These are phyloP conservation scores for Fusarium napiforme DNA, from an alignment of 2,329 filamentous ascomycete genomes.

Conservation along the genomic window DNA sequence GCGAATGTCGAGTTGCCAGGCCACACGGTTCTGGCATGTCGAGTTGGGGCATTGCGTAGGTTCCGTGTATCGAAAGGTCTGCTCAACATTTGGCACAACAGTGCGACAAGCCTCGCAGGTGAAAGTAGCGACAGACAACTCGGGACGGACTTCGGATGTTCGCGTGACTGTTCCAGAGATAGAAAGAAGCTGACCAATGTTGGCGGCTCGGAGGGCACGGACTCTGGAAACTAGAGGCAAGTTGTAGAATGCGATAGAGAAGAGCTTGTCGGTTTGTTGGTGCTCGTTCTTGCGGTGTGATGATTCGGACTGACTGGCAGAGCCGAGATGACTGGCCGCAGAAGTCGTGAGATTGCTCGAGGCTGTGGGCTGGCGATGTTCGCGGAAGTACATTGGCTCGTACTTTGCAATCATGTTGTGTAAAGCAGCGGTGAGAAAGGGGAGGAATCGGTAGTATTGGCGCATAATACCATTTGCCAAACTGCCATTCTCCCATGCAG, in stretches of 20 bases:
- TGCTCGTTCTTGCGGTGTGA: constrained; percentile 85
- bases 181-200: constrained; percentile 92
- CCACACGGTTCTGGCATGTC: constrained; percentile 86
- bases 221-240: constrained; percentile 87
- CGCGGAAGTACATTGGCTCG: constrained; percentile 92
- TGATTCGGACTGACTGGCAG: constrained; percentile 71
- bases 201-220: constrained; percentile 84
- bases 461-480: constrained; percentile 87
- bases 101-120: constrained; percentile 88
- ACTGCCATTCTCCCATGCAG: constrained; percentile 79
- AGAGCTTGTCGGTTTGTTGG: constrained; percentile 97
- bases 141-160: constrained; percentile 95
- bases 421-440: constrained; percentile 87
- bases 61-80: constrained; percentile 97
- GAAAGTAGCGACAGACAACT: constrained; percentile 92
- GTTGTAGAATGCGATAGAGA: constrained; percentile 93
- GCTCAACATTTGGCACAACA: constrained; percentile 89
- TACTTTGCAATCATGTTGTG: constrained; percentile 96
- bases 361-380: constrained; percentile 86
- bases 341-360: constrained; percentile 78
- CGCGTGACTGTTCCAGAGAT: constrained; percentile 97
- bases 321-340: constrained; percentile 70
- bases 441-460: constrained; percentile 94
- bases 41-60: constrained; percentile 93
- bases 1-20: constrained; percentile 97